Percentiles rank a stretch among this genome's conserved stretches.
phyloP scores from a whole-genome alignment of 179 eudicot species.

The Drosera spatulata region DNA sequence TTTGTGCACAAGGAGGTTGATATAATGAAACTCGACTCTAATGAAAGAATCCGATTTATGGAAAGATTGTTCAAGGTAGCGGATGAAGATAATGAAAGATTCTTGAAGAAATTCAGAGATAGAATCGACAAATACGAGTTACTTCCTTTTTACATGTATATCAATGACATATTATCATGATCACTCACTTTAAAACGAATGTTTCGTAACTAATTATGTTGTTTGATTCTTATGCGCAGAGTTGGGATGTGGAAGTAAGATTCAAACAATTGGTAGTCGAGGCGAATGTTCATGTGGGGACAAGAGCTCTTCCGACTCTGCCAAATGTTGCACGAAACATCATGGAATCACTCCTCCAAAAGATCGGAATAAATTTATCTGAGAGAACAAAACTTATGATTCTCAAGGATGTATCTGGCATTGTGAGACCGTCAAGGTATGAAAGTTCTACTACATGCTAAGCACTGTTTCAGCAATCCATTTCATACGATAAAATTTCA shows the following conservation, averaged over 20 bases:
- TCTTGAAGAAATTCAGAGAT: conserved; percentile 29
- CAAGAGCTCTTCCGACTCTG: conserved; percentile 60
- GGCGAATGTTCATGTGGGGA: conserved; percentile 51
- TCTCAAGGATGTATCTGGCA: conserved; percentile 30
- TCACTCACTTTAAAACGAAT: too few species aligned
- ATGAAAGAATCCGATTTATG: conserved; percentile 23
- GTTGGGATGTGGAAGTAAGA: conserved; percentile 59
- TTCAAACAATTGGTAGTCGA: conserved; percentile 36
- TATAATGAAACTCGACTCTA: conserved; percentile 30
- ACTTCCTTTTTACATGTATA: too few species aligned
- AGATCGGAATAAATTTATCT: conserved; percentile 24
- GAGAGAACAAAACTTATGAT: conserved; percentile 24
- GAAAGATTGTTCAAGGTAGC: conserved; percentile 37
- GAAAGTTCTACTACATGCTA: too few species aligned
- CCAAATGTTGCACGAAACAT: conserved; percentile 45
- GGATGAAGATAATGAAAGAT: conserved; percentile 42
- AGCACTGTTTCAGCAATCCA: too few species aligned
- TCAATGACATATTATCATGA: too few species aligned
- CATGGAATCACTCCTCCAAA: conserved; percentile 26
- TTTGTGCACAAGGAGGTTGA: conserved; percentile 25
- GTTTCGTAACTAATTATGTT: neutral
- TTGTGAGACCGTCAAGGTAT: conserved; percentile 42
- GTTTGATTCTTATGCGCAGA: conserved; percentile 16
- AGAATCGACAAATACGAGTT: conserved; percentile 33
- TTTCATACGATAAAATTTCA: too few species aligned